Conservation (phyloP, 148 eudicot species). For the Dianthus caryophyllus region DNA sequence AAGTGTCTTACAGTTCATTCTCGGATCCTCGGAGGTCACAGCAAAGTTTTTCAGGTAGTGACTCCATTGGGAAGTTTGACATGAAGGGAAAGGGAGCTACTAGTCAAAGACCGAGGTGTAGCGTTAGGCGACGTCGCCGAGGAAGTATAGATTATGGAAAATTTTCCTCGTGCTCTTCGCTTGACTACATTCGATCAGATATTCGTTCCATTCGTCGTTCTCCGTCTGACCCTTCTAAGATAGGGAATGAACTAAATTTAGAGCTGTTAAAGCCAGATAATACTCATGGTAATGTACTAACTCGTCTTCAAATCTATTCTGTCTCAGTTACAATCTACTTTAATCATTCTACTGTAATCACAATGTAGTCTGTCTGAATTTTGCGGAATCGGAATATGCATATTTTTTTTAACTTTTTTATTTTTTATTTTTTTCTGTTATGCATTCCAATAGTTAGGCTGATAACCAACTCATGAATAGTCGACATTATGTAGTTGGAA, state of each 20-base stretch:
- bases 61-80: conserved; percentile 37
- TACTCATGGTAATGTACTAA: conserved; percentile 35
- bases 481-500: background rate
- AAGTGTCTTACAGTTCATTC: conserved; percentile 58
- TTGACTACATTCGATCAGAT: conserved; percentile 32
- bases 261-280: conserved; percentile 21
- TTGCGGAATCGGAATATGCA: background rate
- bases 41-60: conserved; percentile 26
- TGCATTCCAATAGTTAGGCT: background rate
- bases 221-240: conserved; percentile 27
- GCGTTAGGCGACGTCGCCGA: conserved; percentile 43
- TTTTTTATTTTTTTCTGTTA: too few species aligned
- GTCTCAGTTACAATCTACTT: too few species aligned
- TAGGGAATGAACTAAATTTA: conserved; percentile 22
- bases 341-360: conserved; percentile 1
- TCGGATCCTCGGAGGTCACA: conserved; percentile 38
- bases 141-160: conserved; percentile 36
- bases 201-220: conserved; percentile 24
- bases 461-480: background rate
- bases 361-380: background rate
- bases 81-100: conserved; percentile 47
- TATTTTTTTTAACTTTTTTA: too few species aligned
- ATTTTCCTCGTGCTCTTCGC: conserved; percentile 32
- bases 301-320: too few species aligned
- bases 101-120: conserved; percentile 39